A percentile compares a stretch with the other conserved stretches of the same genome.
phyloP scores from a whole-genome alignment of 2,329 filamentous ascomycete genomes.

The Albophoma yamanashiensis region DNA sequence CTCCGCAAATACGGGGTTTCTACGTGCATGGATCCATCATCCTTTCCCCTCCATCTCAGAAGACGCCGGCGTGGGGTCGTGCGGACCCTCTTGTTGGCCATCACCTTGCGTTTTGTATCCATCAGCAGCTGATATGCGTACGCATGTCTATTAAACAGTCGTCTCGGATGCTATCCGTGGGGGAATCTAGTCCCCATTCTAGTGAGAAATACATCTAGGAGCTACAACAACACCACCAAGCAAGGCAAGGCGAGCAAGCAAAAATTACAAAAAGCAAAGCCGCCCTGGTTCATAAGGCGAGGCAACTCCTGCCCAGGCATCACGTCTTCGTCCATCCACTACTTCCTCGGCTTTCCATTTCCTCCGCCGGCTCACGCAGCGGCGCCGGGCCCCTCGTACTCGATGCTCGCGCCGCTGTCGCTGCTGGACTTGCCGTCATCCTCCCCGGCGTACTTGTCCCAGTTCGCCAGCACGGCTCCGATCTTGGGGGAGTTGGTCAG shows the following conservation, averaged over 20 bases:
- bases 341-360: neutral
- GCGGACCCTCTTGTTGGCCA: too few species aligned
- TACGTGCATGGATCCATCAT: too few species aligned
- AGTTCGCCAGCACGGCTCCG: constrained; percentile 74
- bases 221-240: neutral
- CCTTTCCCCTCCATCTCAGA: too few species aligned
- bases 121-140: neutral
- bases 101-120: too few species aligned
- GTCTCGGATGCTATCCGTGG: neutral
- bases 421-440: constrained; percentile 28
- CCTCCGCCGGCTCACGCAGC: constrained; percentile 23
- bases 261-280: neutral
- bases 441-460: constrained; percentile 58
- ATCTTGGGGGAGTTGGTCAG: constrained; percentile 79
- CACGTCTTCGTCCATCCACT: neutral
- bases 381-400: constrained; percentile 29
- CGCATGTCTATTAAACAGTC: neutral
- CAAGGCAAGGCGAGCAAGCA: neutral
- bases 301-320: neutral
- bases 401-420: constrained; percentile 27
- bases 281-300: neutral
- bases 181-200: neutral
- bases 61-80: too few species aligned
- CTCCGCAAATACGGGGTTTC: too few species aligned
- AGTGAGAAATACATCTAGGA: neutral